Evolutionary conservation across 1,139 yeast species (phyloP).

Genomic region (Suhomyces coccinellae): DNA sequence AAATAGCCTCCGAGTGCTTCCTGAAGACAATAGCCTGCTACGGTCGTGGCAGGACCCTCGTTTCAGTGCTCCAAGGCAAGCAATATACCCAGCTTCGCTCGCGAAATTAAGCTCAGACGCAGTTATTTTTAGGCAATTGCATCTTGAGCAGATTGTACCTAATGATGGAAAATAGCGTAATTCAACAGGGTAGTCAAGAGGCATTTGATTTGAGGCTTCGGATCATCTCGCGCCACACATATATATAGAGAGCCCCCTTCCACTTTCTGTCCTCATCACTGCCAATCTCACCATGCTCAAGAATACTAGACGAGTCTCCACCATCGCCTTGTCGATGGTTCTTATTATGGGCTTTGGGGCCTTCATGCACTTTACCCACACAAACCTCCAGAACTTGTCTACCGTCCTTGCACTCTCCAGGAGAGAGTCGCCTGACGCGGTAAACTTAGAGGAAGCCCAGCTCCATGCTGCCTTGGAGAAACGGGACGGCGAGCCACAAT

Average conservation of each 20-base stretch:
- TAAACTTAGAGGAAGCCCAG: neutral
- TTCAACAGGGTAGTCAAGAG: neutral
- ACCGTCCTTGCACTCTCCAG: neutral
- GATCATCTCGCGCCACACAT: neutral
- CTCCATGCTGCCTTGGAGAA: neutral
- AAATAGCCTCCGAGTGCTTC: too few relatives aligned
- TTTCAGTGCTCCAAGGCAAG: too few relatives aligned
- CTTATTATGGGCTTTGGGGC: conserved; percentile 7
- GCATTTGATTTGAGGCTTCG: neutral
- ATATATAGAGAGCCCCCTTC: neutral
- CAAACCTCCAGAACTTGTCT: neutral
- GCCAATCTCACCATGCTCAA: neutral
- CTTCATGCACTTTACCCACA: conserved; percentile 5
- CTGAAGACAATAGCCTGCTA: too few relatives aligned
- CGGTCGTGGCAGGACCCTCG: too few relatives aligned
- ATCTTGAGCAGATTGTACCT: neutral
- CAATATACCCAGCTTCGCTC: too few relatives aligned
- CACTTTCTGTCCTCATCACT: neutral
- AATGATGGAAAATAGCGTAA: neutral
- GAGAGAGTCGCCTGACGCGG: neutral
- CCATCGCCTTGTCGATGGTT: conserved; percentile 1
- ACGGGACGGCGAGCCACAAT: neutral
- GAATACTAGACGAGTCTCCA: neutral
- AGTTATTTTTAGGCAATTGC: conserved; percentile 2
- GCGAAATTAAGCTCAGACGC: too few relatives aligned